Evolutionary conservation across 2,329 filamentous ascomycete species (phyloP).

Genomic region (Xylaria sp.): DNA sequence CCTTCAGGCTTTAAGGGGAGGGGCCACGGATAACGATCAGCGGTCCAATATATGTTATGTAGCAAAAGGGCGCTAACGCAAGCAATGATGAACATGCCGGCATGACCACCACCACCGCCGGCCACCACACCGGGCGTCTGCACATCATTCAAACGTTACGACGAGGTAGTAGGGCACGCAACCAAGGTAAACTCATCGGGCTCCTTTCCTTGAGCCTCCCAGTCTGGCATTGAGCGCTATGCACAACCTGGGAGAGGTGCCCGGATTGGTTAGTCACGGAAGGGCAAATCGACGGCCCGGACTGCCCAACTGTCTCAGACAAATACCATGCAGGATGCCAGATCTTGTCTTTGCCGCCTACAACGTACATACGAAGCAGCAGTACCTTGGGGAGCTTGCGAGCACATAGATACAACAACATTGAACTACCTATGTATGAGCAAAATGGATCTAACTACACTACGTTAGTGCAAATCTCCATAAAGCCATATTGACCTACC

Average conservation of each 20-base stretch:
- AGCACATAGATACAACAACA: no score
- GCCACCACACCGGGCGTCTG: not conserved
- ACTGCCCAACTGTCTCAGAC: not conserved
- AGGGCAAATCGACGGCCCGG: not conserved
- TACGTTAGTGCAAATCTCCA: not conserved
- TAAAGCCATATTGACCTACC: not conserved
- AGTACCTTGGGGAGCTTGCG: no score
- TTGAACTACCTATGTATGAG: not conserved
- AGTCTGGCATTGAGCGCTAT: not conserved
- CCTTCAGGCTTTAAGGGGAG: not conserved
- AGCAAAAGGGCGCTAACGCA: constrained; percentile 22
- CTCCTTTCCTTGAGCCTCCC: not conserved
- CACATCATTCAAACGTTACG: no score
- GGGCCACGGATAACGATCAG: not conserved
- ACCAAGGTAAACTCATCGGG: no score
- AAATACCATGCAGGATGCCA: not conserved
- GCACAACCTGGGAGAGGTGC: not conserved
- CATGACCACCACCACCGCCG: constrained; percentile 17
- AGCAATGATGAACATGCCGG: constrained; percentile 11
- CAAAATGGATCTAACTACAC: not conserved
- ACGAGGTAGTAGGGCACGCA: no score
- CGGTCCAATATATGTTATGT: constrained; percentile 1
- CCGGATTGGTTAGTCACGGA: not conserved
- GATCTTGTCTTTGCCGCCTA: not conserved
- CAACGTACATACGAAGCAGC: not conserved